phyloP scores from a whole-genome alignment of 805 yeast genomes.

The Lipomyces yamadae region DNA sequence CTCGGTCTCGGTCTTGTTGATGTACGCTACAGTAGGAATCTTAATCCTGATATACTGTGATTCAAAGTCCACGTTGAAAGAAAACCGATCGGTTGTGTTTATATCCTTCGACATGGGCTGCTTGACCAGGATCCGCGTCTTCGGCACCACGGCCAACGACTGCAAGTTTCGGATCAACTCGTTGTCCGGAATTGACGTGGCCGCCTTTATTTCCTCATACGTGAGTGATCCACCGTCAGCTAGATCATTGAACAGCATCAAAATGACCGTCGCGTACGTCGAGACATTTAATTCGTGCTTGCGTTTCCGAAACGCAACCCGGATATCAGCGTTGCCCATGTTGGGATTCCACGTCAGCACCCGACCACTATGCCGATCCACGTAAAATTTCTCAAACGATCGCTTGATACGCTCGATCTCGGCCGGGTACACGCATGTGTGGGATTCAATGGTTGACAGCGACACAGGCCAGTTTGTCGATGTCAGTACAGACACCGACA shows the following conservation, averaged over 20 bases:
- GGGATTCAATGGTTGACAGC: conserved; percentile 44
- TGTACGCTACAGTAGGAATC: conserved; percentile 66
- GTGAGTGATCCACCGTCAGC: conserved; percentile 53
- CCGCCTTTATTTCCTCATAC: conserved; percentile 62
- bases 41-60: conserved; percentile 72
- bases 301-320: conserved; percentile 67
- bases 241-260: conserved; percentile 71
- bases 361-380: conserved; percentile 60
- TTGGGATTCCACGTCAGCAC: conserved; percentile 73
- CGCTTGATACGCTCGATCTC: conserved; percentile 51
- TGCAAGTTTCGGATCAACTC: conserved; percentile 80
- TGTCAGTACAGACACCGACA: conserved; percentile 62
- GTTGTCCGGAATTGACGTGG: conserved; percentile 71
- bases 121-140: conserved; percentile 74
- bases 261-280: conserved; percentile 75
- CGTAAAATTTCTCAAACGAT: conserved; percentile 59
- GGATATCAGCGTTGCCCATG: conserved; percentile 75
- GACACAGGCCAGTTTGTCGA: conserved; percentile 72
- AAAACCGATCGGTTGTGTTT: conserved; percentile 64
- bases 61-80: conserved; percentile 69
- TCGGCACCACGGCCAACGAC: conserved; percentile 83
- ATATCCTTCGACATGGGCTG: conserved; percentile 76
- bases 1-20: conserved; percentile 53
- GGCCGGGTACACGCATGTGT: conserved; percentile 48
- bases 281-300: conserved; percentile 82